Evolutionary conservation across 176 grass and related monocot species (phyloP).

Genomic region (Triticum urartu): DNA sequence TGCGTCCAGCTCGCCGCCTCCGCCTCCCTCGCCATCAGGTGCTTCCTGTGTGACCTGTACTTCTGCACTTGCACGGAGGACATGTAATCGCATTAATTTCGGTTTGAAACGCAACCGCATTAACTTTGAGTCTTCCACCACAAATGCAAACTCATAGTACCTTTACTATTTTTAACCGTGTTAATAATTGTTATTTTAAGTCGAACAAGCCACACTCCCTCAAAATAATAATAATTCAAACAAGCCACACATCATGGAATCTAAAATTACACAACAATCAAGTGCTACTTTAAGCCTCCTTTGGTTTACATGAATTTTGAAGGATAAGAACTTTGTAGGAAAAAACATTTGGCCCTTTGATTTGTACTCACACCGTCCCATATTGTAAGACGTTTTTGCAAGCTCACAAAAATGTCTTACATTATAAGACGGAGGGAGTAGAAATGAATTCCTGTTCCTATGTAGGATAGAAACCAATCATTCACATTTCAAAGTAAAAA

Average conservation of each 20-base stretch:
- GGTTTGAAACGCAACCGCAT: not conserved
- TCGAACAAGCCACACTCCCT: not conserved
- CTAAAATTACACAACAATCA: not conserved
- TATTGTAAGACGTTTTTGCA: no score
- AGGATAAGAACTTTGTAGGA: no score
- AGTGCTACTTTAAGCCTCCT: not conserved
- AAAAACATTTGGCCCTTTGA: no score
- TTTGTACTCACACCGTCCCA: no score
- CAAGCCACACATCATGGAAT: not conserved
- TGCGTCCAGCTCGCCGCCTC: conserved; percentile 79
- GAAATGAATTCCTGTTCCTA: no score
- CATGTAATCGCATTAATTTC: not conserved
- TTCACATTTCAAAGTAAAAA: no score
- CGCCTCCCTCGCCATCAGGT: conserved; percentile 72
- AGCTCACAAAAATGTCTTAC: no score
- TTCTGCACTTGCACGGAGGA: conserved; percentile 49
- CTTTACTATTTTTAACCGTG: not conserved
- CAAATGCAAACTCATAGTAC: not conserved
- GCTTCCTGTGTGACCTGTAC: conserved; percentile 88
- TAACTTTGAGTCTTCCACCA: not conserved
- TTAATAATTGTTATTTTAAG: not conserved
- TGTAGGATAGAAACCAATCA: no score
- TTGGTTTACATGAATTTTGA: no score
- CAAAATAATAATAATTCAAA: not conserved
- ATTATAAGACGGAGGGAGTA: no score